These are phyloP conservation scores for Tripterygium wilfordii DNA, from an alignment of 177 flowering plant genomes.

Conservation along the genomic window DNA sequence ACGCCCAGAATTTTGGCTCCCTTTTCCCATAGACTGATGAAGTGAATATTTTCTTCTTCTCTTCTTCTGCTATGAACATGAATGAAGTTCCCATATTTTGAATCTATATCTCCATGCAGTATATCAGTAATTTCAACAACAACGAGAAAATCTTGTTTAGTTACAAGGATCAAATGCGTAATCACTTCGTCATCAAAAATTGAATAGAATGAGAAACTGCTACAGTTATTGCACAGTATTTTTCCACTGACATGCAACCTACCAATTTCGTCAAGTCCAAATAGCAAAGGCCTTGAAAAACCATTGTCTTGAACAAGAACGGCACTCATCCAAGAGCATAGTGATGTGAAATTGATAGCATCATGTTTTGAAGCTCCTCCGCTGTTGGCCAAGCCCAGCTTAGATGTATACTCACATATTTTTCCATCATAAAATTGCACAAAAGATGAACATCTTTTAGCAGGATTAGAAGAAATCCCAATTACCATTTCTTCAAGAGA, in stretches of 20 bases:
- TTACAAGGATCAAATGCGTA: slow-evolving; percentile 75
- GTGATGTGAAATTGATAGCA: slow-evolving; percentile 39
- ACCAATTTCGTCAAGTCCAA: slow-evolving; percentile 73
- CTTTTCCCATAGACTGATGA: slow-evolving; percentile 79
- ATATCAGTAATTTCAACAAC: slow-evolving; percentile 55
- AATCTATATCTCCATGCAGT: slow-evolving; percentile 39
- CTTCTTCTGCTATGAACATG: slow-evolving; percentile 29
- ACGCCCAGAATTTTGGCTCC: slow-evolving; percentile 79
- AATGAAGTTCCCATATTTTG: slow-evolving; percentile 44
- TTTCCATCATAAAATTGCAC: slow-evolving; percentile 75
- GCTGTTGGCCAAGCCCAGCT: slow-evolving; percentile 25
- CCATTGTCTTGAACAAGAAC: slow-evolving; percentile 39
- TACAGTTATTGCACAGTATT: slow-evolving; percentile 75
- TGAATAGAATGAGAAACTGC: slow-evolving; percentile 82
- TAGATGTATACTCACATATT: slow-evolving; percentile 51
- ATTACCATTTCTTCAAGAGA: slow-evolving; percentile 41
- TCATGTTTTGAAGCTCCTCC: slow-evolving; percentile 22
- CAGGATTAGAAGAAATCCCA: slow-evolving; percentile 53
- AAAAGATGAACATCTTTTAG: slow-evolving; percentile 47
- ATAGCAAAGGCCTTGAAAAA: slow-evolving; percentile 38
- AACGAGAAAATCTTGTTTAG: slow-evolving; percentile 81
- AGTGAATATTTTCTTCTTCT: slow-evolving; percentile 45
- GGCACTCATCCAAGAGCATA: slow-evolving; percentile 80
- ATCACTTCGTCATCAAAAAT: slow-evolving; percentile 42
- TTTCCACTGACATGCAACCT: slow-evolving; percentile 56